Base-by-base conservation (phyloP, 129 eudicot species). In the Pulicaria dysenterica region DNA sequence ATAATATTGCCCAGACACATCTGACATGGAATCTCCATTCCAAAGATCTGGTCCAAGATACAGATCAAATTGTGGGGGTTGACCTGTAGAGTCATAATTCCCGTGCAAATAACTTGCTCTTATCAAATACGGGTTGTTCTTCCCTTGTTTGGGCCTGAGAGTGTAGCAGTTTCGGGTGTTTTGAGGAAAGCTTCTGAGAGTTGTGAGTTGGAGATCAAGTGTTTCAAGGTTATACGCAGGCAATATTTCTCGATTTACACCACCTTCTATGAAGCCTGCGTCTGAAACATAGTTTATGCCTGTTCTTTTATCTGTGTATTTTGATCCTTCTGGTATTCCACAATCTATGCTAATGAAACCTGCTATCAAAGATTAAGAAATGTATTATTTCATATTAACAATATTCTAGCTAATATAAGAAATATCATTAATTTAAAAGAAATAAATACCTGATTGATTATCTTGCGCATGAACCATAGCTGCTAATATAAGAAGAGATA, bases 341-440 rank as follows among this genome's bases (percentile, higher is more conserved):
- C 89, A 85, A 67, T 85, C 89, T 44, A 85, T 66, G 86, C 84
- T 85, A 44, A 75, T 41, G 77, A 85, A 85, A 19, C 82, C 89
- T 85, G 67, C 12, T 19, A 56, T 16, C 36, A 55, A 55, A 5
- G 3, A 4, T 16, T 55, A 8, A 46, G 9, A 24, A 24, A 24
- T 24, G 31, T 24, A 24, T 24, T 24, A 24, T 24, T 24, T 24
- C 31, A 24, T 2, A 24, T 24, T 24, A 24, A 24, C 2, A 24
- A 24, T 2, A 24, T 24, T 24, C 31, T 24, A 24, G 31, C 31
- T 24, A 24, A n/a, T n/a, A n/a, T n/a, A n/a, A 24, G 31, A 24
- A 24, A 24, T 24, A 24, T 24, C 1, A 24, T 24, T 24, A 24
- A 24, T 24, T 24, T n/a, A 24, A 24, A 1, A 24, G 1, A 54